phyloP scores from a whole-genome alignment of 192 early-diverging fungal species.

The Backusella liffmaniae region DNA sequence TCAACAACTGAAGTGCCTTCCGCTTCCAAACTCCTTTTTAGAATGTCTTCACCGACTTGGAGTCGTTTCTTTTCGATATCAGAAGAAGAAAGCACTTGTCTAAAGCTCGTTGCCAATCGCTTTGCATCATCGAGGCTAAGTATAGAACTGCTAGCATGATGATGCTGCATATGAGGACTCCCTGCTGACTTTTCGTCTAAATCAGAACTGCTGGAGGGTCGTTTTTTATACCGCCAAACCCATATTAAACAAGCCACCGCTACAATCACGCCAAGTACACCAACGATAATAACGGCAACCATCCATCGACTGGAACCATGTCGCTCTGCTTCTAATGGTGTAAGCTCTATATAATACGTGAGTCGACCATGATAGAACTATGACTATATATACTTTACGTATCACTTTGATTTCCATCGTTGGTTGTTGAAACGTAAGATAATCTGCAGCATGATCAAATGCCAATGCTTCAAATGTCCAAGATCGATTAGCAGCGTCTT shows the following conservation, averaged over 20 bases:
- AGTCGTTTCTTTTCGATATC: not conserved
- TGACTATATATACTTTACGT: not conserved
- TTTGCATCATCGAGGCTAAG: not conserved
- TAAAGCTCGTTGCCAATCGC: not conserved
- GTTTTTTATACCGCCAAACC: not conserved
- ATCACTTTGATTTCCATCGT: not conserved
- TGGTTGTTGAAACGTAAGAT: not conserved
- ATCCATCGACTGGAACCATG: not conserved
- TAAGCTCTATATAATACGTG: not conserved
- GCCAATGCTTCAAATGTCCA: not conserved
- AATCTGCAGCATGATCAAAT: not conserved
- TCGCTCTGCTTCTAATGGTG: not conserved
- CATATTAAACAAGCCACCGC: conserved; percentile 1
- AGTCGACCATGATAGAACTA: not conserved
- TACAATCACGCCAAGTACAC: not conserved
- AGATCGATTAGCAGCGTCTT: not conserved
- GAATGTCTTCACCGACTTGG: not conserved
- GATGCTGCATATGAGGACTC: not conserved
- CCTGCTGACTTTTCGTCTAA: conserved; percentile 9
- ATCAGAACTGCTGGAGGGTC: not conserved
- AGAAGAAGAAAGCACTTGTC: not conserved
- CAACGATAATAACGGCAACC: not conserved
- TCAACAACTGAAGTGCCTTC: not conserved
- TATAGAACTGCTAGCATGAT: conserved; percentile 7
- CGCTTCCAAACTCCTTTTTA: not conserved